These are phyloP conservation scores for Candida methanosorbosa DNA, from an alignment of 805 yeast genomes.

Conservation along the genomic window DNA sequence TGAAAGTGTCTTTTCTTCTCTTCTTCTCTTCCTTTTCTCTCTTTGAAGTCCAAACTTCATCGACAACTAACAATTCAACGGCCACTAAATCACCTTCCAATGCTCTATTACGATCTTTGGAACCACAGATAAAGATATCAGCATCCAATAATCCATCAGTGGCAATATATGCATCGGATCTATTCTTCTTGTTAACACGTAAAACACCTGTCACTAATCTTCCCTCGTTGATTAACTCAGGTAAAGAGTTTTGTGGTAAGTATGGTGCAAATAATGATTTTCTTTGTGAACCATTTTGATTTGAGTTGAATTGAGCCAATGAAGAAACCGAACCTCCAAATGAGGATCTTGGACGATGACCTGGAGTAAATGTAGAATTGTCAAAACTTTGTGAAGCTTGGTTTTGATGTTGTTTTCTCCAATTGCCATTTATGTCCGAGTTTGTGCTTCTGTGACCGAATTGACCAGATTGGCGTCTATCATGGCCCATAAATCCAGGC, in stretches of 20 bases:
- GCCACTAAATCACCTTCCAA: conserved; percentile 96
- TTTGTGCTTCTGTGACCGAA: conserved; percentile 30
- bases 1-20: conserved; percentile 47
- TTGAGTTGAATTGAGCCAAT: conserved; percentile 25
- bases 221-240: conserved; percentile 83
- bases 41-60: conserved; percentile 96
- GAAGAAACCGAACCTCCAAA: conserved; percentile 57
- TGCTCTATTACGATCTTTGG: conserved; percentile 96
- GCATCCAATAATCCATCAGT: conserved; percentile 95
- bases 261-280: conserved; percentile 93
- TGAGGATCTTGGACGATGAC: conserved; percentile 72
- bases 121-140: conserved; percentile 95
- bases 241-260: conserved; percentile 86
- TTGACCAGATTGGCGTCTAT: conserved; percentile 33
- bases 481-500: conserved; percentile 39
- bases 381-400: background rate
- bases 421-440: conserved; percentile 44
- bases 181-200: conserved; percentile 90
- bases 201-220: conserved; percentile 85
- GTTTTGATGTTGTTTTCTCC: conserved; percentile 51
- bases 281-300: conserved; percentile 36
- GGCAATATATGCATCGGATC: conserved; percentile 97
- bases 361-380: conserved; percentile 49
- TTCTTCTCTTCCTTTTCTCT: conserved; percentile 96
- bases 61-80: conserved; percentile 86